Evolutionary conservation across 345 rosid genomes (phyloP).

Genomic region (Syzygium aromaticum): DNA sequence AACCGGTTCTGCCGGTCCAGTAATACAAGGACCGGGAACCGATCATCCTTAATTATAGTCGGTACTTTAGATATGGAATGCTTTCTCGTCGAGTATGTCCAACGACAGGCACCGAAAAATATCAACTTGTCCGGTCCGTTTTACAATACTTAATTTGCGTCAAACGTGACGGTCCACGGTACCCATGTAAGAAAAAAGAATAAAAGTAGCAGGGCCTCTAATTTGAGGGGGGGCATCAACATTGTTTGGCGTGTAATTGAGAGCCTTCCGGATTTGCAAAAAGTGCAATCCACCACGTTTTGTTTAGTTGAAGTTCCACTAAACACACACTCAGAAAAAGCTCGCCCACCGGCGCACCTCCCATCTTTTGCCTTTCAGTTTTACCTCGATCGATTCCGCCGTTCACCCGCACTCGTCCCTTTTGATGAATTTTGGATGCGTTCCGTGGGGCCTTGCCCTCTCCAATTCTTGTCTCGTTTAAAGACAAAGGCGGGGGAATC

Average conservation of each 20-base stretch:
- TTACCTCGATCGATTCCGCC: neutral
- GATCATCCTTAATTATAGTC: no score
- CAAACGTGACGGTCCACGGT: neutral
- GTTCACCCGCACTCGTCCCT: neutral
- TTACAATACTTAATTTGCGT: rapidly evolving
- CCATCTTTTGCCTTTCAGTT: neutral
- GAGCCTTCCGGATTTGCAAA: neutral
- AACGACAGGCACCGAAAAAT: neutral
- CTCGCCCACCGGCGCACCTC: neutral
- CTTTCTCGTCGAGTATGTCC: neutral
- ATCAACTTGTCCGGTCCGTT: neutral
- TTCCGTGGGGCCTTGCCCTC: neutral
- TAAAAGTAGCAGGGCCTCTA: neutral
- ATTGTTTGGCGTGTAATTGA: neutral
- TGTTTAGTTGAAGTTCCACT: neutral
- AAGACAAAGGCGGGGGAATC: no score
- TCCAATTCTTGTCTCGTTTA: neutral
- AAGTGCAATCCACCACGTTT: neutral
- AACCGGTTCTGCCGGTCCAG: no score
- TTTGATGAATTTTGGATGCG: neutral
- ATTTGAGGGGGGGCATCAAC: neutral
- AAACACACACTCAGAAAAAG: neutral
- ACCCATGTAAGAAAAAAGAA: neutral
- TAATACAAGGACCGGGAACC: no score
- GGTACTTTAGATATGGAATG: neutral